Evolutionary conservation across 2,329 filamentous ascomycete species (phyloP).

Genomic region (Penicillium sp.): DNA sequence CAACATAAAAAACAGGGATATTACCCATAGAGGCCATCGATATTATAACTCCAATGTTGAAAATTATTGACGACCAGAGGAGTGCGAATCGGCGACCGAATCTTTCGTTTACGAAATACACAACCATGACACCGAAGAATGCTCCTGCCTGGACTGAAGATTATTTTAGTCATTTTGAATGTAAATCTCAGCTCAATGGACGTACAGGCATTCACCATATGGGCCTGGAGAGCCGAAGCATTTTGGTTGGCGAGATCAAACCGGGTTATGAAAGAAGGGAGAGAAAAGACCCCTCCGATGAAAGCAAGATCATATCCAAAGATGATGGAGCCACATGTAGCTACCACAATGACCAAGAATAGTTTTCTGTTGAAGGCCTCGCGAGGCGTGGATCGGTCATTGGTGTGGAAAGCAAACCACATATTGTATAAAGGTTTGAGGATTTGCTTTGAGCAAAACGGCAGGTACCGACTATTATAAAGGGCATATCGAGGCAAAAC

Average conservation of each 20-base stretch:
- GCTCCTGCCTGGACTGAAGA: constrained; percentile 17
- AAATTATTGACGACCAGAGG: constrained; percentile 56
- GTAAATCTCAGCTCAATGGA: not conserved
- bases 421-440: too few species aligned
- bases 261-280: too few species aligned
- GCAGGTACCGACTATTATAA: too few species aligned
- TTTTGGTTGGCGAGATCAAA: not conserved
- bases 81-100: constrained; percentile 59
- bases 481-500: too few species aligned
- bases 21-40: constrained; percentile 61
- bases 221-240: not conserved
- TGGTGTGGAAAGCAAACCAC: too few species aligned
- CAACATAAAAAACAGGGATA: constrained; percentile 63
- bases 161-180: not conserved
- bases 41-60: constrained; percentile 61
- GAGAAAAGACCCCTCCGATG: not conserved
- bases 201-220: not conserved
- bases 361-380: too few species aligned
- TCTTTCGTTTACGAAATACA: constrained; percentile 34
- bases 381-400: too few species aligned
- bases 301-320: not conserved
- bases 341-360: too few species aligned
- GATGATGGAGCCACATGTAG: too few species aligned
- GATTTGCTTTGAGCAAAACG: too few species aligned
- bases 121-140: constrained; percentile 35